Evolutionary conservation across 2,329 filamentous ascomycete species (phyloP), one percentile per base, ranked within the genome.

Genomic region (Arthrobotrys musiformis): DNA sequence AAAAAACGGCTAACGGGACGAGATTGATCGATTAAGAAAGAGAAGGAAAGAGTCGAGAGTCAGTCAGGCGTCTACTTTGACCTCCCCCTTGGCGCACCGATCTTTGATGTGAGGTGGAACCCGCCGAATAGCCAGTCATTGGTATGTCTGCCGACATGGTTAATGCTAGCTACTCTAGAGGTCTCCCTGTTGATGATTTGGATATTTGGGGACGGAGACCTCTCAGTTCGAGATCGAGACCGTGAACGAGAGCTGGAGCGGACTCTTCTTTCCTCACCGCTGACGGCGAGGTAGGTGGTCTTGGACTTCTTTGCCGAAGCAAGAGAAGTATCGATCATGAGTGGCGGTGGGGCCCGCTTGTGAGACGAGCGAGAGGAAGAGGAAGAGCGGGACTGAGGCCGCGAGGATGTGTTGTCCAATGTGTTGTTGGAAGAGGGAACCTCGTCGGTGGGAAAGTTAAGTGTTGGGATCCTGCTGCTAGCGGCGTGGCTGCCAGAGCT

Each of bases 61-160:
- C 22, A 8, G n/a, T n/a, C n/a, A n/a, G n/a, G 26, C 28, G 11
- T 48, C 33, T 46, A 70, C 72, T 68, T 70, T 19, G 64, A 50
- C n/a, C 72, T 48, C n/a, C 72, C 72, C 24, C 72, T 64, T 19
- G 46, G 72, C 15, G 72, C 58, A 22, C 72, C 72, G 33, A 76
- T 78, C 54, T 72, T 78, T 33, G 67, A 67, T 4, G 67, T 78
- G 19, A 78, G 67, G 50, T 72, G 66, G 67, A 78, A 78, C 5
- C 74, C 74, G n/a, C 74, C 74, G 40, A 78, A 78, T n/a, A 78
- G 67, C 74, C 74, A 78, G 61, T 78, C 74, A 22, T 78, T 78
- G 33, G 74, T 72, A 24, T 78, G 74, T 40, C 74, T 50, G 1
- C 74, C 74, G 33, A 78, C 74, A 42, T 78, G 74, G 52, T 72